Percentiles rank a stretch among this genome's conserved stretches.
Evolutionary conservation across 2,329 filamentous ascomycete species (phyloP).

Genomic region (Microsporum audouinii): DNA sequence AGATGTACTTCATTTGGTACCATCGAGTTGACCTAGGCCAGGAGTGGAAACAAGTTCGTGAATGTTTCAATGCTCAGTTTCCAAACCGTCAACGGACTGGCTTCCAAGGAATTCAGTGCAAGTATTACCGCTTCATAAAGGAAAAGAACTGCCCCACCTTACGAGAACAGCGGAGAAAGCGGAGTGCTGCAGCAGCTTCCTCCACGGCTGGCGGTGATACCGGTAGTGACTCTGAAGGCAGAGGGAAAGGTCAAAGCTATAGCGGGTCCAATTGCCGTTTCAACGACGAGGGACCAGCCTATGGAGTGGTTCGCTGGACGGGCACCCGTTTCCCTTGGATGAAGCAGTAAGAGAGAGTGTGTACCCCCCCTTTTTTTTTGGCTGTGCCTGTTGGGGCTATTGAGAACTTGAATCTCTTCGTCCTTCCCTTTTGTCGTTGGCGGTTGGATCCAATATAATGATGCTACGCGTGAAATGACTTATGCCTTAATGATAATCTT

Average conservation of each 20-base stretch:
- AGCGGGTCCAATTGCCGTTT: background rate
- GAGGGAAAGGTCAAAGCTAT: background rate
- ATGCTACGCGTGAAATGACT: conserved; percentile 4
- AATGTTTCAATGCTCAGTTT: conserved; percentile 36
- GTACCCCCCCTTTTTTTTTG: background rate
- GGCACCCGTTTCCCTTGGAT: conserved; percentile 36
- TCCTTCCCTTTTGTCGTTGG: background rate
- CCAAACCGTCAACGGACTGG: conserved; percentile 29
- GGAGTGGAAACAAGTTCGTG: conserved; percentile 37
- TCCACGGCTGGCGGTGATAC: conserved; percentile 3
- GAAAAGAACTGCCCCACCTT: conserved; percentile 36
- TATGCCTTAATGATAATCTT: conserved; percentile 4
- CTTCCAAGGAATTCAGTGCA: conserved; percentile 40
- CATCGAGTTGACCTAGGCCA: conserved; percentile 37
- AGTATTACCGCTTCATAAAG: conserved; percentile 40
- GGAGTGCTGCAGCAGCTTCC: conserved; percentile 7
- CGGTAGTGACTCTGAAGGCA: conserved; percentile 9
- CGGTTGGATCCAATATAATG: background rate
- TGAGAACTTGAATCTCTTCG: background rate
- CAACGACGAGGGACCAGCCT: conserved; percentile 23
- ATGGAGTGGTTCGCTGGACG: conserved; percentile 32
- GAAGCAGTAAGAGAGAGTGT: conserved; percentile 18
- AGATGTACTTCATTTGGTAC: conserved; percentile 42
- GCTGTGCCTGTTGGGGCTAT: background rate
- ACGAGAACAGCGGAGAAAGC: conserved; percentile 27